Base-by-base conservation (phyloP, 257 asterid species). In the Scutellaria barbata region DNA sequence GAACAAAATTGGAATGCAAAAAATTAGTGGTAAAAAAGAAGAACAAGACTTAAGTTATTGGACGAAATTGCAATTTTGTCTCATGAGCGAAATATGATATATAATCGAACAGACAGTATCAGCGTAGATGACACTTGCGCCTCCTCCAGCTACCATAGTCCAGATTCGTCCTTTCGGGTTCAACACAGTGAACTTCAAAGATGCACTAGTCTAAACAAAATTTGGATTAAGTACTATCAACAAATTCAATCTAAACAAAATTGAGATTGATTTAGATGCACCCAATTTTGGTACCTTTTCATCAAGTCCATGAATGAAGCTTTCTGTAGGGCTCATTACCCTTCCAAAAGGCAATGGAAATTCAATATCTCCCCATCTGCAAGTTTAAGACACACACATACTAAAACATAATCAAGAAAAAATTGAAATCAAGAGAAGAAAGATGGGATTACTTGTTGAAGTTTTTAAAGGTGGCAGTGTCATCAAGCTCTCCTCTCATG, bases 91-190 rank as follows among this genome's bases (percentile, higher is more conserved):
- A 14, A 30, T 30, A 35, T 13, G 17, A 65, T 17, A n/a, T 7
- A 17, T 30, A 72, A 77, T 65, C 5, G 39, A 80, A 76, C 86
- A 7, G 41, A 92, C 96, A 0, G 98, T 93, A 75, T 93, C 97
- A 0, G 98, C 97, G 47, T 93, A 93, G 72, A 93, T 93, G 76
- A 93, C 98, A 76, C 97, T 93, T 60, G 98, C 98, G 40, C 98
- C 98, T 71, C 98, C 98, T 61, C 98, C 98, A 71, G 98, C 98
- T 52, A 93, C 97, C 98, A 90, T 90, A 11, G 98, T 93, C 98
- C 98, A 90, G 71, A 93, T 93, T 62, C 98, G 81, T 52, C 98
- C 98, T 81, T 81, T 87, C 22, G 97, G 98, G 86, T 93, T 93
- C 92, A 93, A 81, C 61, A 93, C 95, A 0, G 97, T 93, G 90